These are phyloP conservation scores for Colletotrichum lentis DNA, from an alignment of 2,329 filamentous ascomycete genomes.

Conservation along the genomic window DNA sequence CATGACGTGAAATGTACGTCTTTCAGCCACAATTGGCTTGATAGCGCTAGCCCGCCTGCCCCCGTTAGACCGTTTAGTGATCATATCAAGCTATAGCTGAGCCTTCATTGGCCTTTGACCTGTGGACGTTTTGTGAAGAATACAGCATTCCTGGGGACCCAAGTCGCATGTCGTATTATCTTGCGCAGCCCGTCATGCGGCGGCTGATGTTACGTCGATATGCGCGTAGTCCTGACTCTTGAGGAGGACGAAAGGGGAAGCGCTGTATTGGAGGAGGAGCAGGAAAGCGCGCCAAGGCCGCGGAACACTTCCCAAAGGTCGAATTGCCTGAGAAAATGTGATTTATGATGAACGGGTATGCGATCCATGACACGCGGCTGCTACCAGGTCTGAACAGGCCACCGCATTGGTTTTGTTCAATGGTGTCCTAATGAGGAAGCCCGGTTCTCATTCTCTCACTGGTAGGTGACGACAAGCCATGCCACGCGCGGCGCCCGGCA, in stretches of 20 bases:
- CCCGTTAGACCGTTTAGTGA: neutral
- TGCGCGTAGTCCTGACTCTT: conserved; percentile 11
- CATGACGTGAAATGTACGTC: neutral
- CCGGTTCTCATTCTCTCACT: neutral
- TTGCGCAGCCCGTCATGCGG: neutral
- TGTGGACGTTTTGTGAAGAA: neutral
- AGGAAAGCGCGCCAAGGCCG: conserved; percentile 26
- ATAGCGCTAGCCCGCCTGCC: neutral
- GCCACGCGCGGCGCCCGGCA: no score
- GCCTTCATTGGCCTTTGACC: neutral
- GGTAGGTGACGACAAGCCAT: neutral
- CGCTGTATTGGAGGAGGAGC: conserved; percentile 20
- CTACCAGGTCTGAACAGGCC: conserved; percentile 1
- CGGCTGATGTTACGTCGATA: conserved; percentile 15
- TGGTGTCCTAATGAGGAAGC: neutral
- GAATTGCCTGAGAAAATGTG: conserved; percentile 13
- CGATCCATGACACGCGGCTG: conserved; percentile 21
- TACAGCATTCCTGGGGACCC: conserved; percentile 4
- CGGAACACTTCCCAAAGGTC: conserved; percentile 28
- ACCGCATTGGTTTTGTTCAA: conserved; percentile 4
- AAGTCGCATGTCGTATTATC: conserved; percentile 6
- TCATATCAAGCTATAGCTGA: neutral
- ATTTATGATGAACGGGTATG: conserved; percentile 17
- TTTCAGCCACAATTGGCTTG: neutral
- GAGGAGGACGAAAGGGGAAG: neutral